A percentile compares a stretch with the other conserved stretches of the same genome.
Conservation (phyloP, 2,329 filamentous ascomycete genomes). For the Fusarium napiforme region DNA sequence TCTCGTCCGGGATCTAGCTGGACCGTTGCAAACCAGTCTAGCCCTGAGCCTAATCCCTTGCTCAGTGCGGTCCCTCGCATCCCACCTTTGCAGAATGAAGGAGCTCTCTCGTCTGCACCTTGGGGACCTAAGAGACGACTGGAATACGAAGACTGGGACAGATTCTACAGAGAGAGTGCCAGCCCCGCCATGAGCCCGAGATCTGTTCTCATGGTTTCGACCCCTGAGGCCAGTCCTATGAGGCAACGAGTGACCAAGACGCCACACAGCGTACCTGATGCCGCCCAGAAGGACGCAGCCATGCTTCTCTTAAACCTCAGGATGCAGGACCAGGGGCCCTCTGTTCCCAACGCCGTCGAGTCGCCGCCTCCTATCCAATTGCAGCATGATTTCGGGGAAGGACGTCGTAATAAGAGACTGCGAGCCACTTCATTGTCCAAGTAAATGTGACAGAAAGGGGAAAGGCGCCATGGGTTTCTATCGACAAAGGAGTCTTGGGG, state of each 20-base stretch:
- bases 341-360: neutral
- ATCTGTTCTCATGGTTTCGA: slow-evolving; percentile 19
- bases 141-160: slow-evolving; percentile 35
- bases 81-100: slow-evolving; percentile 18
- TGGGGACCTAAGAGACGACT: slow-evolving; percentile 40
- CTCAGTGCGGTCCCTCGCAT: slow-evolving; percentile 40
- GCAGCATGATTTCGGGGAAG: neutral
- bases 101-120: neutral
- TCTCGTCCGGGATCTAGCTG: slow-evolving; percentile 42
- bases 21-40: slow-evolving; percentile 24
- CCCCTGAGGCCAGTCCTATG: slow-evolving; percentile 34
- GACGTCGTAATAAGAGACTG: slow-evolving; percentile 40
- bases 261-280: slow-evolving; percentile 7
- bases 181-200: slow-evolving; percentile 36
- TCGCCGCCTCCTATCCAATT: neutral
- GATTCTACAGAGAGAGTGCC: slow-evolving; percentile 32
- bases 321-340: slow-evolving; percentile 15
- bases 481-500: slow-evolving; percentile 10
- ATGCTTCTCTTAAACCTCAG: slow-evolving; percentile 40
- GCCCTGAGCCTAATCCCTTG: slow-evolving; percentile 38
- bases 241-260: slow-evolving; percentile 1
- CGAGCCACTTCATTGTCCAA: slow-evolving; percentile 31
- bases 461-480: neutral
- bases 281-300: slow-evolving; percentile 36
- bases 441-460: neutral